Conservation (phyloP, 2,329 filamentous ascomycete species). For the Talaromyces sp. region DNA sequence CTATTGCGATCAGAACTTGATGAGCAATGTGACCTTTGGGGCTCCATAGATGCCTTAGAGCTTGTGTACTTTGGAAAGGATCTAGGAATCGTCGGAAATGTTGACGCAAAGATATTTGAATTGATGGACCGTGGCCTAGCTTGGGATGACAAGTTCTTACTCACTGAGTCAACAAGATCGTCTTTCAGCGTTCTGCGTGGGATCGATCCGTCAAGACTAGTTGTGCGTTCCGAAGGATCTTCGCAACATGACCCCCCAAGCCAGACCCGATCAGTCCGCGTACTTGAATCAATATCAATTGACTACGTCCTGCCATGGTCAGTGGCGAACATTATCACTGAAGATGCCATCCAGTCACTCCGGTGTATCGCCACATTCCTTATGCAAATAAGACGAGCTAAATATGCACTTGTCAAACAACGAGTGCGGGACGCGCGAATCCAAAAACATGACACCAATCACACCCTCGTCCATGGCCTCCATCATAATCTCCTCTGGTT, state of each 20-base stretch:
- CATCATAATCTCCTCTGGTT: conserved; percentile 78
- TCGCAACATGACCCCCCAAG: conserved; percentile 48
- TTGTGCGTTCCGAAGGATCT: conserved; percentile 55
- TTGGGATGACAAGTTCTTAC: conserved; percentile 81
- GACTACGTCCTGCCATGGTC: conserved; percentile 69
- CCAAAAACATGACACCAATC: conserved; percentile 33
- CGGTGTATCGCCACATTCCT: conserved; percentile 74
- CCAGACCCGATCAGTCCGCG: conserved; percentile 62
- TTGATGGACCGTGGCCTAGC: conserved; percentile 64
- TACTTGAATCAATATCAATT: conserved; percentile 65
- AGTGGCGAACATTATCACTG: conserved; percentile 71
- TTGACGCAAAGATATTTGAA: conserved; percentile 72
- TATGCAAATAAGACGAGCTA: conserved; percentile 74
- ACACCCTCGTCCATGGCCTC: conserved; percentile 49
- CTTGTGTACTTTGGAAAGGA: conserved; percentile 77
- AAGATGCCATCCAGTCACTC: conserved; percentile 66
- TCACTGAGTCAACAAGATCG: conserved; percentile 76
- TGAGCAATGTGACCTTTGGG: conserved; percentile 67
- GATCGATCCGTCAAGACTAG: conserved; percentile 65
- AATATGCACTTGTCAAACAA: conserved; percentile 64
- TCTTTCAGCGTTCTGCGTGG: conserved; percentile 60
- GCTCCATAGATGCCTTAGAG: conserved; percentile 67
- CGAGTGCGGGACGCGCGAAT: conserved; percentile 36
- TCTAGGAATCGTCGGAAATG: conserved; percentile 66
- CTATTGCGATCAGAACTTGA: conserved; percentile 70